A percentile compares a stretch with the other conserved stretches of the same genome.
Evolutionary conservation across 75 land plant species (phyloP).

Genomic region (Pinus taeda): DNA sequence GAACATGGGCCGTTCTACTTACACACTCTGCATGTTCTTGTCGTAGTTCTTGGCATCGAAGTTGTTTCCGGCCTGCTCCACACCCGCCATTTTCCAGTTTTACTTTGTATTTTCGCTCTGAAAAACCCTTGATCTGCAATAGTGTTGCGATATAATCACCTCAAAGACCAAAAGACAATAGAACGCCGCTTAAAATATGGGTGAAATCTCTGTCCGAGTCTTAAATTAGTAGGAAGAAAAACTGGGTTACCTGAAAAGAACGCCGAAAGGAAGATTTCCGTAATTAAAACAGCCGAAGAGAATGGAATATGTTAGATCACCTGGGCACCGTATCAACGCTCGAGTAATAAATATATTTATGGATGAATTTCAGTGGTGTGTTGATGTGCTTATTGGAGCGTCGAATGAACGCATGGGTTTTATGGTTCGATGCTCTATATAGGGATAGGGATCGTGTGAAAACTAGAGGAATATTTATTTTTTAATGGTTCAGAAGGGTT

Average conservation of each 20-base stretch:
- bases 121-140: too few species aligned
- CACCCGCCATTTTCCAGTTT: constrained; percentile 4
- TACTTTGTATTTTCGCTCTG: too few species aligned
- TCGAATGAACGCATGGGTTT: neutral
- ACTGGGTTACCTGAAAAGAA: neutral
- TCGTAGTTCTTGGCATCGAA: constrained; percentile 10
- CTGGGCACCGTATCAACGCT: neutral
- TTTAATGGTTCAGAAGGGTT: neutral
- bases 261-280: neutral
- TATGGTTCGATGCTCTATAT: neutral
- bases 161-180: too few species aligned
- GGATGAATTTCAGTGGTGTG: too few species aligned
- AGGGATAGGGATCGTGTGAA: neutral
- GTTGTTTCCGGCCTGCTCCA: constrained; percentile 5
- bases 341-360: neutral
- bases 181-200: too few species aligned
- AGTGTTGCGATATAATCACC: too few species aligned
- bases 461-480: too few species aligned
- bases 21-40: constrained; percentile 13
- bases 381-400: neutral
- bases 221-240: neutral
- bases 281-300: neutral
- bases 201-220: neutral
- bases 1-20: neutral
- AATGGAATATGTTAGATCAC: too few species aligned